phyloP scores from a whole-genome alignment of 129 eudicot genomes.

The Oenanthe sinensis region DNA sequence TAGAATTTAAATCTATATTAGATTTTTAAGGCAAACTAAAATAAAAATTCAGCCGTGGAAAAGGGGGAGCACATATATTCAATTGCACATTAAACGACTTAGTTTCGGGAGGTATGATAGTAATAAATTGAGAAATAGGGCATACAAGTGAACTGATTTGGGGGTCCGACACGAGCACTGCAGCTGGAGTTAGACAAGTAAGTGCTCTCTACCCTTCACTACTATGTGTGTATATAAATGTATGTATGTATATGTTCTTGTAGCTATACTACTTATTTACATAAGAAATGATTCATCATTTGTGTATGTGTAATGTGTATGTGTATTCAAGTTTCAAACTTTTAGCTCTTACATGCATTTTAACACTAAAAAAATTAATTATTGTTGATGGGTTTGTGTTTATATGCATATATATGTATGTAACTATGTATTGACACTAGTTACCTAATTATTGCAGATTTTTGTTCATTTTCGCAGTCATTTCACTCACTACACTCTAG shows the following conservation, averaged over 20 bases:
- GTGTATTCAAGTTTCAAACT: not conserved
- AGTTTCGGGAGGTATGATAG: too few relatives aligned
- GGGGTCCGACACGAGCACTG: too few relatives aligned
- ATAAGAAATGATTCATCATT: not conserved
- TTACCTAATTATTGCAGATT: not conserved
- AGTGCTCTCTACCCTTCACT: too few relatives aligned
- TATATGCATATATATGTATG: not conserved
- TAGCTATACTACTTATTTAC: not conserved
- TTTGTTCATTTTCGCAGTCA: not conserved
- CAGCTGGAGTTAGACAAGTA: too few relatives aligned
- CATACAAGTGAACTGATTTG: constrained; percentile 26
- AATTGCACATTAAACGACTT: too few relatives aligned
- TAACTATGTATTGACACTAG: not conserved
- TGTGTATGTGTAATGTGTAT: not conserved
- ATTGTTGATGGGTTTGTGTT: not conserved
- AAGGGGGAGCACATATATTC: too few relatives aligned
- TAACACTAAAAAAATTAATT: not conserved
- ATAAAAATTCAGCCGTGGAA: too few relatives aligned
- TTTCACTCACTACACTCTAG: not conserved
- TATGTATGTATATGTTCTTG: too few relatives aligned
- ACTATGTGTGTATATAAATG: too few relatives aligned
- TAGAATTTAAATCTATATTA: too few relatives aligned
- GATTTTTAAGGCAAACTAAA: too few relatives aligned
- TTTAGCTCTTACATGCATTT: not conserved
- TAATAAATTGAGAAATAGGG: too few relatives aligned